phyloP scores from a whole-genome alignment of 306 rosid species.

The Vigna radiata region DNA sequence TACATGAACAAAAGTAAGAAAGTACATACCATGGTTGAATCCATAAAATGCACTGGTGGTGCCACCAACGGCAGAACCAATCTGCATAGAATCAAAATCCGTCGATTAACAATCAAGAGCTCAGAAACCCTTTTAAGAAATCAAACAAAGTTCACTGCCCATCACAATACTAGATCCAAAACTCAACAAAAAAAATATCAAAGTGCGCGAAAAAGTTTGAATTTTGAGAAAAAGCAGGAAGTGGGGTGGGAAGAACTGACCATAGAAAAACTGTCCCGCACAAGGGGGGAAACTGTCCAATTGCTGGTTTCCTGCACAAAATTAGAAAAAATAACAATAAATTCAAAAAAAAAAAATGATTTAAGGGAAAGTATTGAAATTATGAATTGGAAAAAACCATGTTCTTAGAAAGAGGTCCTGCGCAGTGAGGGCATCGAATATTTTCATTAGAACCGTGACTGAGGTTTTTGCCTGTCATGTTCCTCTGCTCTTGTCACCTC shows the following conservation, averaged over 20 bases:
- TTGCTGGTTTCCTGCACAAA: constrained; percentile 70
- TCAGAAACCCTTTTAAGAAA: neutral
- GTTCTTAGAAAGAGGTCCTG: constrained; percentile 79
- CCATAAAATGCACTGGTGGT: constrained; percentile 93
- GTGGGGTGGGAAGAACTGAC: constrained; percentile 44
- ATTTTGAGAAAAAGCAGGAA: constrained; percentile 33
- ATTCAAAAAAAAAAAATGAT: neutral
- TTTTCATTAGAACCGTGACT: constrained; percentile 1
- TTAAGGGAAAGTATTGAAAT: neutral
- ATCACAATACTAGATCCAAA: constrained; percentile 29
- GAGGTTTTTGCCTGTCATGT: constrained; percentile 39
- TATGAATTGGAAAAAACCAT: constrained; percentile 51
- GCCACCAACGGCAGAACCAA: constrained; percentile 97
- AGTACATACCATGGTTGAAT: constrained; percentile 76
- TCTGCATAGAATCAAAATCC: constrained; percentile 52
- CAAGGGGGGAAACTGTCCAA: constrained; percentile 75
- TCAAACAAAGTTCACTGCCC: constrained; percentile 1
- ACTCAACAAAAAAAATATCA: constrained; percentile 12
- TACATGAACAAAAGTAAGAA: neutral
- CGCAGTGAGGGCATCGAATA: constrained; percentile 82
- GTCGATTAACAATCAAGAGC: neutral
- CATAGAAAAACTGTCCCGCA: constrained; percentile 94
- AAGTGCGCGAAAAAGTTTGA: constrained; percentile 16
- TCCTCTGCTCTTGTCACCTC: neutral
- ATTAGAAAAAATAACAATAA: neutral